phyloP scores from a whole-genome alignment of 306 rosid genomes.

The Datisca glomerata region DNA sequence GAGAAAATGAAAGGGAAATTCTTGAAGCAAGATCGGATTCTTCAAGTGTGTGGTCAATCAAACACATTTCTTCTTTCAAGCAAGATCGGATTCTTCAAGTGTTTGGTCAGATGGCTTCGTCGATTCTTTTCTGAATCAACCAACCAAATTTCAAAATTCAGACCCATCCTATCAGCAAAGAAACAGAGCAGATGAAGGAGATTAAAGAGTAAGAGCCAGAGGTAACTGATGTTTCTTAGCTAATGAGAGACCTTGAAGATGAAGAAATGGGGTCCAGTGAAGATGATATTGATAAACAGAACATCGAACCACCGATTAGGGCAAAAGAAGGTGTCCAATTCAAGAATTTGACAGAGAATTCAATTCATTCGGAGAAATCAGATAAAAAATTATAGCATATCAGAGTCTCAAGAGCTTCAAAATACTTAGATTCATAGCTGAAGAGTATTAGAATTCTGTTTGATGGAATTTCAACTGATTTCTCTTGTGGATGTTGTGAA shows the following conservation, averaged over 20 bases:
- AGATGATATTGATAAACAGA: conserved; percentile 53
- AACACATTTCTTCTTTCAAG: conserved; percentile 38
- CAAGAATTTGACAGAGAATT: conserved; percentile 6
- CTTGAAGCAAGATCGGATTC: too few species aligned
- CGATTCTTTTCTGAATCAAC: conserved; percentile 28
- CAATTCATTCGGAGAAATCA: conserved; percentile 1
- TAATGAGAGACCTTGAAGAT: conserved; percentile 43
- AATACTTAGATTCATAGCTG: background rate
- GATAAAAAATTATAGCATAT: conserved; percentile 18
- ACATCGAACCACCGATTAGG: conserved; percentile 23
- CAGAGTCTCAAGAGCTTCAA: conserved; percentile 15
- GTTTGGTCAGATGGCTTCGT: conserved; percentile 36
- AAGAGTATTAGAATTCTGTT: conserved; percentile 24
- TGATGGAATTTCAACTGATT: conserved; percentile 42
- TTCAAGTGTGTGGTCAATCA: too few species aligned
- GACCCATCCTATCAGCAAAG: conserved; percentile 13
- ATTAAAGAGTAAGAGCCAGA: conserved; percentile 21
- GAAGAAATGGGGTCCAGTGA: conserved; percentile 24
- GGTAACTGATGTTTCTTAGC: conserved; percentile 31
- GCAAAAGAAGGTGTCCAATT: conserved; percentile 3
- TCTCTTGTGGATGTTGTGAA: conserved; percentile 42
- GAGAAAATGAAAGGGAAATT: too few species aligned
- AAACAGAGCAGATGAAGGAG: conserved; percentile 17
- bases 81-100: conserved; percentile 65
- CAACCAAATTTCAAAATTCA: conserved; percentile 15